phyloP scores from a whole-genome alignment of 1,284 basidiomycete genomes.

The Amylostereum areolatum region DNA sequence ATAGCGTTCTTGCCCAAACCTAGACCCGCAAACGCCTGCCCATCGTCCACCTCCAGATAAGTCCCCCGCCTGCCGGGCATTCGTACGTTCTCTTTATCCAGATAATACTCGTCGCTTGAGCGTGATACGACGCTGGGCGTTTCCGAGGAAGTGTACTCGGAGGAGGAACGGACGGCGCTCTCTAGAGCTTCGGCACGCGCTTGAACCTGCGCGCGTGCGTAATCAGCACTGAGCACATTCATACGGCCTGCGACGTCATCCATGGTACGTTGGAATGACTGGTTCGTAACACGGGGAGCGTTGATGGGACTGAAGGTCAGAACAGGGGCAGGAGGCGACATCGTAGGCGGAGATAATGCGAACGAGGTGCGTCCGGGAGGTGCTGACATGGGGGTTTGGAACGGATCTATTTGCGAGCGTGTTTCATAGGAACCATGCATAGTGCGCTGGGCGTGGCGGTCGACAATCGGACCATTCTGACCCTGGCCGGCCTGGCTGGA shows the following conservation, averaged over 20 bases:
- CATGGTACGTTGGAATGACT: constrained; percentile 33
- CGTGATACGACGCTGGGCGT: not conserved
- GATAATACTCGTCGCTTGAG: constrained; percentile 12
- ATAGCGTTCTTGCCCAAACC: constrained; percentile 36
- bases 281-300: constrained; percentile 35
- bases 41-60: constrained; percentile 5
- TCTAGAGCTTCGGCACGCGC: constrained; percentile 11
- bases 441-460: too few species aligned
- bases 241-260: constrained; percentile 40
- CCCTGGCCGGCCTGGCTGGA: too few species aligned
- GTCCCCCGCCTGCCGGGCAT: constrained; percentile 8
- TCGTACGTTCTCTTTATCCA: constrained; percentile 50
- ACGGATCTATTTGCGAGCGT: too few species aligned
- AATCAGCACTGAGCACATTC: constrained; percentile 25
- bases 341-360: constrained; percentile 16
- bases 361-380: constrained; percentile 1
- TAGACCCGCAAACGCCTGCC: constrained; percentile 26
- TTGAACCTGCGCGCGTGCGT: constrained; percentile 13
- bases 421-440: too few species aligned
- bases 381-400: too few species aligned
- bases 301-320: constrained; percentile 19
- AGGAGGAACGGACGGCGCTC: constrained; percentile 5
- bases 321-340: constrained; percentile 13
- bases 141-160: not conserved
- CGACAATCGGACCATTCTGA: too few species aligned